Evolutionary conservation across 257 asterid species (phyloP).

Genomic region (Capsicum rhomboideum): DNA sequence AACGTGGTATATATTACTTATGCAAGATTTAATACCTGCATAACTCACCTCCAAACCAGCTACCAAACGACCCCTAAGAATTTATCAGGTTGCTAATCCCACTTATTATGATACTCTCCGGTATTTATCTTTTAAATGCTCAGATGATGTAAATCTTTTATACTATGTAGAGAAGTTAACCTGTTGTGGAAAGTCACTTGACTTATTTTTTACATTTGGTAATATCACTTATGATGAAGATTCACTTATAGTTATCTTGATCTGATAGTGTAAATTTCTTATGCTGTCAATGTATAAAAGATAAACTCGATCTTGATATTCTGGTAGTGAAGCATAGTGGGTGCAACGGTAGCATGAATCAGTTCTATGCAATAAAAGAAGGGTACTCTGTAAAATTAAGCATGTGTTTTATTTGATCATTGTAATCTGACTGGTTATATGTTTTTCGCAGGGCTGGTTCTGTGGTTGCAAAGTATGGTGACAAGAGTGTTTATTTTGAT

Average conservation of each 20-base stretch:
- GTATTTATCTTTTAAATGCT: background rate
- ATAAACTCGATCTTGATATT: background rate
- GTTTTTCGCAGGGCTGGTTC: constrained; percentile 39
- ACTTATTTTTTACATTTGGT: background rate
- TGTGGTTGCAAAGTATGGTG: constrained; percentile 92
- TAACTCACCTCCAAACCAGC: too few species aligned
- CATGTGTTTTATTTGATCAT: background rate
- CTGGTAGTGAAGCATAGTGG: too few species aligned
- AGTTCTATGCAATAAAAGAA: background rate
- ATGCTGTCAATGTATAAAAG: background rate
- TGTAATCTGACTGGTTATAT: background rate
- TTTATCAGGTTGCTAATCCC: background rate
- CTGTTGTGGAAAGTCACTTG: background rate
- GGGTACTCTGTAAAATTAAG: background rate
- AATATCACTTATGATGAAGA: background rate
- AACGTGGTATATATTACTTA: too few species aligned
- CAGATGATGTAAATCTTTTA: background rate
- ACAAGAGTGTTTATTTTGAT: constrained; percentile 90
- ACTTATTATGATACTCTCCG: background rate
- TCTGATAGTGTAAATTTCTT: background rate
- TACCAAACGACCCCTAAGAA: background rate
- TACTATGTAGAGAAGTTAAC: background rate
- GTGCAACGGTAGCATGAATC: background rate
- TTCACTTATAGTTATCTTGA: background rate
- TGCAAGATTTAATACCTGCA: too few species aligned